Evolutionary conservation across 345 rosid genomes (phyloP), one percentile per base, ranked within the genome.

Genomic region (Moringa oleifera): DNA sequence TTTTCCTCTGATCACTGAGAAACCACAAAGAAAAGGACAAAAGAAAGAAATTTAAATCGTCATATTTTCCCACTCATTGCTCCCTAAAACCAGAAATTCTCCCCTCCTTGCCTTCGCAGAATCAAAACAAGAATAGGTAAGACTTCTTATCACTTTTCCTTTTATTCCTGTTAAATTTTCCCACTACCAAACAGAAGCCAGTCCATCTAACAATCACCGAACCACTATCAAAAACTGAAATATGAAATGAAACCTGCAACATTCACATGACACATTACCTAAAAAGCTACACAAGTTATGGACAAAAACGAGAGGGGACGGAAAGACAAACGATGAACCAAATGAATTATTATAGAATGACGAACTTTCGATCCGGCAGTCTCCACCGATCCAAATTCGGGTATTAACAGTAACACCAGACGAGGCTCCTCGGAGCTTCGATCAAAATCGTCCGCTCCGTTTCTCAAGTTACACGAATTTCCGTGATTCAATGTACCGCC

Each of bases 331-430:
- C 17, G 23, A 55, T 17, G 41, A 56, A 67, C 36, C 25, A 20
- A 69, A 67, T 7, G 56, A 55, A 41, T 50, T 64, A 28, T 52
- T 57, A 66, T 18, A 64, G 47, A 67, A 80, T 73, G 65, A 85
- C 87, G 87, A 85, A 85, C 87, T 76, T 82, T 80, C 82, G 62
- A 69, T 62, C 74, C 53, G 58, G 33, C 71, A 70, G 63, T 60
- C 71, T 71, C 73, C 65, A 59, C 65, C 65, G 73, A 70, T 65
- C 75, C 18, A 59, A 72, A 55, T 28, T 28, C 33, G 33, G 8
- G 33, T 2, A 3, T 28, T 8, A 28, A 28, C 33, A 28, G 33
- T 28, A 28, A 28, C 5, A 28, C 8, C 33, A 3, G 33, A 28
- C 33, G 3, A 28, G 33, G 8, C 33, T 28, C 33, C 33, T 28